Evolutionary conservation across 2,329 filamentous ascomycete species (phyloP), one percentile per base, ranked within the genome.

Genomic region (Didymella exigua): DNA sequence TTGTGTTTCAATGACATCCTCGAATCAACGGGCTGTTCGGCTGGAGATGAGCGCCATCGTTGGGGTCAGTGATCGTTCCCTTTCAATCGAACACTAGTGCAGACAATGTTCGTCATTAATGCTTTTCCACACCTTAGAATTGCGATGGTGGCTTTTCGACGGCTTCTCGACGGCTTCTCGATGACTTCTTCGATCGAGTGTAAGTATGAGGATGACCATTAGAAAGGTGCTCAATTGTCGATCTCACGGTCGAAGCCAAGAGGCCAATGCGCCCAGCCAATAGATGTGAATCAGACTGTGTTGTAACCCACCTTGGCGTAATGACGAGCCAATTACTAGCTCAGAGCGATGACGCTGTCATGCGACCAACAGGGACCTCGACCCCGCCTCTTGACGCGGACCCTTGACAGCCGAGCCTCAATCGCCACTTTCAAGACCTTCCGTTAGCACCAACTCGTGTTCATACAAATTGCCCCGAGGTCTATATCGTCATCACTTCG

Each of bases 391-490:
- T 41, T 13, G 2, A 38, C 19, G n/a, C 10, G 31, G 26, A 43
- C 48, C 48, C 54, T 48, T 30, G 54, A 47, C 43, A 42, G 48
- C 53, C 47, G 29, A 48, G 53, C 47, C 42, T 51, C 47, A 51
- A 9, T 33, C 48, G 48, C 47, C 42, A 36, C 46, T 18, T 23
- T 53, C 54, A 53, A 53, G 49, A 49, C 23, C 8, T 52, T 38
- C 54, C 40, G 54, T 53, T 49, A 48, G 47, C 52, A 50, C 52
- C 46, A 46, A 41, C 52, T 47, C 46, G 36, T 36, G 30, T 45
- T 38, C 23, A 23, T 50, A 31, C 50, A 46, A 55, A 5, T 47
- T 42, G 9, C 10, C 19, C 42, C n/a, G 19, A n/a, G 33, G 21
- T 18, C 29, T 13, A 14, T 23, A 31, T 34, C 52, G 41, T 55